These are phyloP conservation scores for Coemansia sp. DNA, from an alignment of 192 early-diverging fungal species.

Conservation along the genomic window DNA sequence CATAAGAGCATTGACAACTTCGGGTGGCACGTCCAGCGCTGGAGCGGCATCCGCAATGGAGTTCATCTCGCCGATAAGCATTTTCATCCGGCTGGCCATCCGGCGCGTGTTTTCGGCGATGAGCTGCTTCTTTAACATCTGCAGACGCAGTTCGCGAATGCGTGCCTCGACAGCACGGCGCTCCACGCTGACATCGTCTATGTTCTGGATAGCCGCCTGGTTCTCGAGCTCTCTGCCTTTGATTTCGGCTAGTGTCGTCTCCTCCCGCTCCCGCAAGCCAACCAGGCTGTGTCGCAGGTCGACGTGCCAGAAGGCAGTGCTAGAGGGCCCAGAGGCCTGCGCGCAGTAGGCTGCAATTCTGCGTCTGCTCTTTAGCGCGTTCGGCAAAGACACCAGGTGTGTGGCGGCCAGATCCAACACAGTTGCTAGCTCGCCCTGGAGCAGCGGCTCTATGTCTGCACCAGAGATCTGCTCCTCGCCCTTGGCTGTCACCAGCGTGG, in stretches of 20 bases:
- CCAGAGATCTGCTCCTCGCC: conserved; percentile 35
- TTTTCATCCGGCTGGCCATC: conserved; percentile 16
- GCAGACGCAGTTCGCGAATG: conserved; percentile 25
- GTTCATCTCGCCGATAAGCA: conserved; percentile 24
- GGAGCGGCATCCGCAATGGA: not conserved
- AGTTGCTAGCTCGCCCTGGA: conserved; percentile 33
- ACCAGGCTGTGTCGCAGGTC: conserved; percentile 7
- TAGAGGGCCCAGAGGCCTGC: too few relatives aligned
- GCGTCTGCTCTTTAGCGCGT: conserved; percentile 7
- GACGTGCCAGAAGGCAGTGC: conserved; percentile 5
- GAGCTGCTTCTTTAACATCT: conserved; percentile 30
- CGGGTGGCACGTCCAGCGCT: not conserved
- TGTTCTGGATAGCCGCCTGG: conserved; percentile 11
- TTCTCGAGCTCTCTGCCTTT: conserved; percentile 17
- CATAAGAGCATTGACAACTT: too few relatives aligned
- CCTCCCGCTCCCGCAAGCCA: conserved; percentile 4
- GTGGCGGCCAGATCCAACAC: conserved; percentile 24
- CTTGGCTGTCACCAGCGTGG: conserved; percentile 36
- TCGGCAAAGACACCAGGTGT: conserved; percentile 31
- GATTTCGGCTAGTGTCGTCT: conserved; percentile 4
- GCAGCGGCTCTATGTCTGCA: conserved; percentile 31
- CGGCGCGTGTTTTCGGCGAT: conserved; percentile 29
- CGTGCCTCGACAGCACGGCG: conserved; percentile 15
- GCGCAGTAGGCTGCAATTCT: conserved; percentile 22
- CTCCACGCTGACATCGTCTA: conserved; percentile 13